Evolutionary conservation across 441 rosid genomes (phyloP).

Genomic region (Mallotus repandus): DNA sequence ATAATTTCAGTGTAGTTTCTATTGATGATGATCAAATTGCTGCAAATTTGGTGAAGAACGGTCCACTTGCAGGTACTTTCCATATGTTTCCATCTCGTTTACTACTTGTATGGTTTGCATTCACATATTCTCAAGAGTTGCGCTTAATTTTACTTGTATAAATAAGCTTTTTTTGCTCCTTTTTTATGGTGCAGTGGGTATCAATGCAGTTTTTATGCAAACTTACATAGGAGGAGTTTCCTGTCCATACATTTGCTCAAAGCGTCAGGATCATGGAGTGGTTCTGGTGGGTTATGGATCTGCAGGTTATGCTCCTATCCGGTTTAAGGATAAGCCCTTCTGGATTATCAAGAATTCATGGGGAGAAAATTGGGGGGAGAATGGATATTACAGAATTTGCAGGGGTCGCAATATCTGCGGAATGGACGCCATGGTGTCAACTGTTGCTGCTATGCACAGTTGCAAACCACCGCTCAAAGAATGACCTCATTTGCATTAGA

Average conservation of each 20-base stretch:
- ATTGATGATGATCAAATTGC: conserved; percentile 86
- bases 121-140: too few species aligned
- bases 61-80: conserved; percentile 76
- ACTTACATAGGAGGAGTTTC: conserved; percentile 91
- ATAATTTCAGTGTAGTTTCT: conserved; percentile 86
- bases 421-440: conserved; percentile 82
- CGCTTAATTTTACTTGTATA: too few species aligned
- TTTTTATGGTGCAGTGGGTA: conserved; percentile 49
- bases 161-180: background rate
- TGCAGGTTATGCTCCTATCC: conserved; percentile 73
- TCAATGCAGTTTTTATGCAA: conserved; percentile 91
- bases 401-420: conserved; percentile 82
- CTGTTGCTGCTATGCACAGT: conserved; percentile 61
- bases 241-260: conserved; percentile 86
- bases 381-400: conserved; percentile 81
- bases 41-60: conserved; percentile 81
- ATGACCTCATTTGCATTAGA: background rate
- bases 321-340: conserved; percentile 83
- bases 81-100: too few species aligned
- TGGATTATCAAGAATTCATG: conserved; percentile 97
- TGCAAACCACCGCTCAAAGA: conserved; percentile 24
- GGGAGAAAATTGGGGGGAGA: conserved; percentile 93
- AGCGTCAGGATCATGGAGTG: conserved; percentile 86
- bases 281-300: conserved; percentile 84
- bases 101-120: too few species aligned